These are phyloP conservation scores for Yamadazyma dushanensis DNA, from an alignment of 1,139 yeast species.

Conservation along the genomic window DNA sequence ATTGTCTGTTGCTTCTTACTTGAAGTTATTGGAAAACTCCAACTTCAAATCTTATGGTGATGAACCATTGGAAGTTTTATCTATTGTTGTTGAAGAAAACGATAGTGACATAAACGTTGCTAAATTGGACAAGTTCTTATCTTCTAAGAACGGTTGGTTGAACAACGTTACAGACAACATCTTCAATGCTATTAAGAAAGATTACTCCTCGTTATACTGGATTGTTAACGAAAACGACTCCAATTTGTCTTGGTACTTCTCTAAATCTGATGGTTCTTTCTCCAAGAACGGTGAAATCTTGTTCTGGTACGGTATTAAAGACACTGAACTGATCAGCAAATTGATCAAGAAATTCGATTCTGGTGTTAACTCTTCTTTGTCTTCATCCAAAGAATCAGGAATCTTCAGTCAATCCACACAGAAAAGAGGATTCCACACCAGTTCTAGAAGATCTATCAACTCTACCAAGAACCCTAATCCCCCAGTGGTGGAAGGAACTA, in stretches of 20 bases:
- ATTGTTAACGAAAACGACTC: slow-evolving; percentile 86
- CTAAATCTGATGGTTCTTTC: slow-evolving; percentile 91
- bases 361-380: slow-evolving; percentile 33
- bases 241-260: slow-evolving; percentile 88
- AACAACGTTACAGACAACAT: slow-evolving; percentile 96
- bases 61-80: slow-evolving; percentile 92
- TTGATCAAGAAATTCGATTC: slow-evolving; percentile 66
- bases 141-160: slow-evolving; percentile 92
- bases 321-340: slow-evolving; percentile 56
- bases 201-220: slow-evolving; percentile 79
- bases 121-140: slow-evolving; percentile 82
- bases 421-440: slow-evolving; percentile 41
- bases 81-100: slow-evolving; percentile 60
- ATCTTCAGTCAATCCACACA: slow-evolving; percentile 40
- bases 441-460: slow-evolving; percentile 7
- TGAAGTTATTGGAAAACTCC: slow-evolving; percentile 64
- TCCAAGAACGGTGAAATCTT: slow-evolving; percentile 84
- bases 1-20: slow-evolving; percentile 77
- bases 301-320: slow-evolving; percentile 90
- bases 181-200: slow-evolving; percentile 78
- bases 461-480: slow-evolving; percentile 69
- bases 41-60: slow-evolving; percentile 86
- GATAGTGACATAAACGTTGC: slow-evolving; percentile 45
- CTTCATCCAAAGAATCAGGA: slow-evolving; percentile 43
- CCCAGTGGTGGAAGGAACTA: slow-evolving; percentile 62